Conservation (phyloP, 192 early-diverging fungal species). For the Podochytrium sp. region DNA sequence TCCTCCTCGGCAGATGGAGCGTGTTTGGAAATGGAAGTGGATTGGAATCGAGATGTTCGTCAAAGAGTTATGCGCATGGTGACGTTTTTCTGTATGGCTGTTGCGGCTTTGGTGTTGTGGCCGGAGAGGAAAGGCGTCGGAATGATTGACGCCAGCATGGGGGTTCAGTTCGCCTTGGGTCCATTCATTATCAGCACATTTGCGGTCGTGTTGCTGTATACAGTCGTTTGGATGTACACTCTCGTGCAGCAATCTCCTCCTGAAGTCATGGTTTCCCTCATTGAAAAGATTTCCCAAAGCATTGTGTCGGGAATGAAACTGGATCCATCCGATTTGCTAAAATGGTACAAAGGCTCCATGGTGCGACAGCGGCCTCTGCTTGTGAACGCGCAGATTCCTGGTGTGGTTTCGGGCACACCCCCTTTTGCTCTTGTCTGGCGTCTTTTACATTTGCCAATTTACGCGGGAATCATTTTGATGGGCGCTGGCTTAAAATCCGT, state of each 20-base stretch:
- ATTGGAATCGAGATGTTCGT: background rate
- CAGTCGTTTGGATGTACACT: background rate
- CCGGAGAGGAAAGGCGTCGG: background rate
- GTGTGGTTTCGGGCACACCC: background rate
- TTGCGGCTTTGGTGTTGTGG: background rate
- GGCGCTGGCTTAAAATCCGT: background rate
- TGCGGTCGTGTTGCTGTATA: background rate
- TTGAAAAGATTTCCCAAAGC: background rate
- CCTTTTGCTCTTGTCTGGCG: constrained; percentile 4
- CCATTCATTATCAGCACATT: background rate
- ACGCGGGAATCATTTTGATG: background rate
- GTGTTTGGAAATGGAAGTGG: background rate
- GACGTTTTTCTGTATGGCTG: background rate
- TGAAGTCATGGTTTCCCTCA: background rate
- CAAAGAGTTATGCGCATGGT: constrained; percentile 8
- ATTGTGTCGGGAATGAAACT: background rate
- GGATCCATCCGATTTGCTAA: background rate
- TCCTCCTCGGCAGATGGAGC: background rate
- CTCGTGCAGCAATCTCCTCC: background rate
- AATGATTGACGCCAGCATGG: background rate
- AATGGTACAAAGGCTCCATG: background rate
- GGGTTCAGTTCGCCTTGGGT: constrained; percentile 1
- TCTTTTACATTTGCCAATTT: constrained; percentile 10
- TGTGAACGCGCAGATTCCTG: background rate
- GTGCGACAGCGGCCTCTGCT: background rate